Base-by-base conservation (phyloP, 1,284 basidiomycete species). In the Ceratobasidium sp. region DNA sequence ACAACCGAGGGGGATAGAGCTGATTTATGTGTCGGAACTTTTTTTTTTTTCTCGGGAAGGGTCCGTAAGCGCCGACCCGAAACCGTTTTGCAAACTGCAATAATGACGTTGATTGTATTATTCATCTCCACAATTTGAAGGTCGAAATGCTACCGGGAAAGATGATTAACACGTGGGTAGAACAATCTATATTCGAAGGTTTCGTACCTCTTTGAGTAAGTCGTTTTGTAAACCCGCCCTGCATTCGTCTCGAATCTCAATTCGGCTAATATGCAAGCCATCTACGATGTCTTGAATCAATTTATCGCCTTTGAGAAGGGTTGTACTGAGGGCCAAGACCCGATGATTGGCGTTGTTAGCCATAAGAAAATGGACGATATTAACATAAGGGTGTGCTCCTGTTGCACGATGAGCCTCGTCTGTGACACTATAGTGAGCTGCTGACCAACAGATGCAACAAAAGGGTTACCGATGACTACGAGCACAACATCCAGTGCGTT, bases 361-460 rank as follows among this genome's bases (percentile, higher is more conserved):
- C 92, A 97, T 98, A 82, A 99, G 89, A 81, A 90, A 95, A 10
- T 96, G 93, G 66, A 99, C 89, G 69, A 96, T 92, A 81, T 94
- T 93, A 73, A 94, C 94, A 83, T 99, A 99, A 1, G 97, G 92
- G 82, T 98, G 98, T 78, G 94, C 93, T 1, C 98, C 97, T 0
- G 94, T 96, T 0, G 95, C 97, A 82, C 93, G 92, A 85, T 99
- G 98, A 0, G 98, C 98, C 84, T 99, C 98, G 82, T 99, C 97
- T 28, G 78, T 52, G 52, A 65, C 64, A n/a, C 48, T 20, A 17
- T 69, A 26, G 26, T 56, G 4, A 56, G 33, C 10, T 40, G 13
- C 28, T 1, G 15, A 20, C n/a, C 15, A 26, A 74, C 42, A 66
- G 46, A 38, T 33, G 57, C 20, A 9, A 23, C n/a, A 67, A 23